phyloP scores from a whole-genome alignment of 179 eudicot species.

The Beta corolliflora region DNA sequence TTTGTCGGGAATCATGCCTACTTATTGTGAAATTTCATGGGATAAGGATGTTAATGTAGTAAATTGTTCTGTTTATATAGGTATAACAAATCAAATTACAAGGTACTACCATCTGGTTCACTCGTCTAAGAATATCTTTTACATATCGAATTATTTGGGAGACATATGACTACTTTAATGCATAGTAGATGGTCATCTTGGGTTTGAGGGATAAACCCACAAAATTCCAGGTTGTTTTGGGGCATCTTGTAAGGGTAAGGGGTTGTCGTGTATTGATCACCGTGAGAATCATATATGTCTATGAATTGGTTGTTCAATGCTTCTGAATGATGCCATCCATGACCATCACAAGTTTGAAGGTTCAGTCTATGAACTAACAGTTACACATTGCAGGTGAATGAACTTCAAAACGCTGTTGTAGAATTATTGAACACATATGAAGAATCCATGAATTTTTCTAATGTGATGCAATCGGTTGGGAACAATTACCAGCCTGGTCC shows the following conservation, averaged over 20 bases:
- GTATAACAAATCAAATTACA: no score
- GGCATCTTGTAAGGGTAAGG: neutral
- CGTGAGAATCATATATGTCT: neutral
- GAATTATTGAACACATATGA: constrained; percentile 58
- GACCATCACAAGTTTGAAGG: neutral
- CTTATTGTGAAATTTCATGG: no score
- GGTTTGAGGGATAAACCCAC: neutral
- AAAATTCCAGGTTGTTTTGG: neutral
- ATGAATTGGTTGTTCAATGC: constrained; percentile 9
- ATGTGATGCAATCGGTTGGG: constrained; percentile 59
- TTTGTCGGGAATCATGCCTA: no score
- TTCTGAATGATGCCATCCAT: neutral
- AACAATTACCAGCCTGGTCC: constrained; percentile 50
- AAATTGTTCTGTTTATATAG: no score
- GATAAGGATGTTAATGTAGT: no score
- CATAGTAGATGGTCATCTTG: neutral
- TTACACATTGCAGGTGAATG: constrained; percentile 56
- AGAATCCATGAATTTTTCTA: constrained; percentile 53
- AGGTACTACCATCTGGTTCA: no score
- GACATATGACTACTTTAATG: neutral
- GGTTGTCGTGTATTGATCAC: neutral
- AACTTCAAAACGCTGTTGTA: constrained; percentile 65
- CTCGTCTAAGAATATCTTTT: no score
- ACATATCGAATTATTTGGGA: no score
- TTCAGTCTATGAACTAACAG: constrained; percentile 6